phyloP scores from a whole-genome alignment of 345 rosid species.

The Gossypioides kirkii region DNA sequence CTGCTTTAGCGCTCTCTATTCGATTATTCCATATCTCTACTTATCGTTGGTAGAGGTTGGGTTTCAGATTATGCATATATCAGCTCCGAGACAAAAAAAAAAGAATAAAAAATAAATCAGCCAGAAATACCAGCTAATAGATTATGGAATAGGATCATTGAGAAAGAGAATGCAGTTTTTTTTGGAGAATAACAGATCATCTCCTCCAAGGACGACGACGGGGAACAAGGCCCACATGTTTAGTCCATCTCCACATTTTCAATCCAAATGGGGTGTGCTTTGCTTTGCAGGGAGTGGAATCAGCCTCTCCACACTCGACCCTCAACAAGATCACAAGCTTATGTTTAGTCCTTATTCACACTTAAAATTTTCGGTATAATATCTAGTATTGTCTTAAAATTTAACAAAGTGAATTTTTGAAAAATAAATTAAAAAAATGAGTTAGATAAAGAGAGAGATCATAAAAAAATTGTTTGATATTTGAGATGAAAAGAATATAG shows the following conservation, averaged over 20 bases:
- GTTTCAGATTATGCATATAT: too few relatives aligned
- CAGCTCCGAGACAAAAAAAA: too few relatives aligned
- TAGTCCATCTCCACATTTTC: constrained; percentile 48
- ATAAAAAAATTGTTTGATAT: too few relatives aligned
- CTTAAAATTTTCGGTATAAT: too few relatives aligned
- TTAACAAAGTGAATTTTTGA: too few relatives aligned
- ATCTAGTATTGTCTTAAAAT: too few relatives aligned
- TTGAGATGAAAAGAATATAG: too few relatives aligned
- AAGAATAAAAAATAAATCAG: too few relatives aligned
- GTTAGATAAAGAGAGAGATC: too few relatives aligned
- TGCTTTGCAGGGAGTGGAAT: constrained; percentile 87
- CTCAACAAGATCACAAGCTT: constrained; percentile 91
- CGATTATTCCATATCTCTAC: not conserved
- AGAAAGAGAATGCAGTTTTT: constrained; percentile 83
- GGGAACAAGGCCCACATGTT: constrained; percentile 86
- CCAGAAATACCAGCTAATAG: too few relatives aligned
- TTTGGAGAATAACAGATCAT: constrained; percentile 87
- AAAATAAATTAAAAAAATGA: too few relatives aligned
- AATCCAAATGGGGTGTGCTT: constrained; percentile 79
- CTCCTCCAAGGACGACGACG: constrained; percentile 67
- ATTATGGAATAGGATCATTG: too few relatives aligned
- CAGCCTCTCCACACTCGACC: constrained; percentile 77
- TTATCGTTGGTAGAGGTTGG: not conserved
- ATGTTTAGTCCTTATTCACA: constrained; percentile 42
- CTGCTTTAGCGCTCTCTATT: not conserved